phyloP scores from a whole-genome alignment of 352 stramenopile species.

The Pythium aquatile region DNA sequence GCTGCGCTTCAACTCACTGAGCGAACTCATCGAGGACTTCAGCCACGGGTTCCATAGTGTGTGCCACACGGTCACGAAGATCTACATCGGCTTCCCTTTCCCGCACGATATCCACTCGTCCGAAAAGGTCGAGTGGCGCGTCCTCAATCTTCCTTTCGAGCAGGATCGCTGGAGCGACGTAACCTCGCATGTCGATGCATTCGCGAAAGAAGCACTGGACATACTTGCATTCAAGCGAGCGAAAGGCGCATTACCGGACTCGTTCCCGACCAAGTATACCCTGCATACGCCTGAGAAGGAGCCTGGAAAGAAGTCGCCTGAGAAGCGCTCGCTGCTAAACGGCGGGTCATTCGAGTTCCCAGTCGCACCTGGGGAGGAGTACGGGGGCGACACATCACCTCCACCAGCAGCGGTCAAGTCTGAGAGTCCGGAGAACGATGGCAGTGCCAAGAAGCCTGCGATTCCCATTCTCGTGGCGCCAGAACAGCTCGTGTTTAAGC shows the following conservation, averaged over 20 bases:
- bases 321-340: conserved; percentile 33
- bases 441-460: conserved; percentile 24
- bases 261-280: conserved; percentile 59
- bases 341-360: conserved; percentile 41
- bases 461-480: conserved; percentile 58
- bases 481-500: conserved; percentile 66
- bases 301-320: conserved; percentile 40
- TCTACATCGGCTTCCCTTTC: conserved; percentile 86
- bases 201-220: conserved; percentile 66
- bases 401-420: conserved; percentile 19
- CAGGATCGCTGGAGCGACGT: conserved; percentile 44
- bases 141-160: conserved; percentile 66
- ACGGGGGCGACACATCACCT: conserved; percentile 15
- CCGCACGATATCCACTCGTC: conserved; percentile 85
- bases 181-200: conserved; percentile 63
- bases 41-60: conserved; percentile 57
- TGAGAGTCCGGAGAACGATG: conserved; percentile 31
- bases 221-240: conserved; percentile 62
- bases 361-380: conserved; percentile 22
- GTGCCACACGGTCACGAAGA: conserved; percentile 66
- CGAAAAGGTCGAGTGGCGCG: conserved; percentile 85
- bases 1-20: conserved; percentile 73
- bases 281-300: conserved; percentile 60
- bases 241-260: conserved; percentile 60
- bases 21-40: conserved; percentile 73